phyloP scores from a whole-genome alignment of 208 protist genomes.

The Vickermania ingenoplastis region DNA sequence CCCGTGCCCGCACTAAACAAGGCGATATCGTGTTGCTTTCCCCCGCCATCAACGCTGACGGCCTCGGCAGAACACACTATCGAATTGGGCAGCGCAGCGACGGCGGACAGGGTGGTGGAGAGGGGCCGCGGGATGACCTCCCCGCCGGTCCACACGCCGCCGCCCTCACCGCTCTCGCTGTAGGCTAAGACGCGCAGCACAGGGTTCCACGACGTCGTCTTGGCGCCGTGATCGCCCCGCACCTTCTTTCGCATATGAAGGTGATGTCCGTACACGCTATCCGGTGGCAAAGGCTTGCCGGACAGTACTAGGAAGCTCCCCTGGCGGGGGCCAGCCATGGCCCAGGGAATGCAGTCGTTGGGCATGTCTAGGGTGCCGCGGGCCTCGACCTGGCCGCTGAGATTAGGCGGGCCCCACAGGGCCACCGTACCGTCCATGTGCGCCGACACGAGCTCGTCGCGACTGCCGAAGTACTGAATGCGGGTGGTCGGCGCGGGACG shows the following conservation, averaged over 20 bases:
- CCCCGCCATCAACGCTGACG: not conserved
- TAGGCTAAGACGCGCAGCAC: conserved; percentile 31
- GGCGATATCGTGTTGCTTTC: conserved; percentile 26
- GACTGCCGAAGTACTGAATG: conserved; percentile 51
- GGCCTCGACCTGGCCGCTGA: conserved; percentile 12
- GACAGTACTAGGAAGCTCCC: conserved; percentile 49
- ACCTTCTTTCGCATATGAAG: not conserved
- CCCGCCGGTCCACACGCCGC: conserved; percentile 42
- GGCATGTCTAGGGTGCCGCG: conserved; percentile 23
- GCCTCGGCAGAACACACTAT: conserved; percentile 55
- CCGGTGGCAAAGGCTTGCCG: conserved; percentile 15
- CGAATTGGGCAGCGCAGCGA: conserved; percentile 49
- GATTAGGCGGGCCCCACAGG: conserved; percentile 50
- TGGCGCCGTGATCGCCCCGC: not conserved
- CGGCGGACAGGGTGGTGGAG: conserved; percentile 39
- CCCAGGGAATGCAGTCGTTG: conserved; percentile 41
- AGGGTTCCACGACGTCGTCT: not conserved
- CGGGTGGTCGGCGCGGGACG: conserved; percentile 27
- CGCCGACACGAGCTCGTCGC: conserved; percentile 66
- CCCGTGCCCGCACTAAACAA: conserved; percentile 30
- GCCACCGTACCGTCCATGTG: conserved; percentile 52
- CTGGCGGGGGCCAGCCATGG: conserved; percentile 33
- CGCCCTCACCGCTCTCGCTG: conserved; percentile 27
- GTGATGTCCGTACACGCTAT: conserved; percentile 10
- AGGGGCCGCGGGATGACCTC: conserved; percentile 40